A percentile compares a stretch with the other conserved stretches of the same genome.
These are phyloP conservation scores for Alternaria consortialis DNA, from an alignment of 2,329 filamentous ascomycete genomes.

Conservation along the genomic window DNA sequence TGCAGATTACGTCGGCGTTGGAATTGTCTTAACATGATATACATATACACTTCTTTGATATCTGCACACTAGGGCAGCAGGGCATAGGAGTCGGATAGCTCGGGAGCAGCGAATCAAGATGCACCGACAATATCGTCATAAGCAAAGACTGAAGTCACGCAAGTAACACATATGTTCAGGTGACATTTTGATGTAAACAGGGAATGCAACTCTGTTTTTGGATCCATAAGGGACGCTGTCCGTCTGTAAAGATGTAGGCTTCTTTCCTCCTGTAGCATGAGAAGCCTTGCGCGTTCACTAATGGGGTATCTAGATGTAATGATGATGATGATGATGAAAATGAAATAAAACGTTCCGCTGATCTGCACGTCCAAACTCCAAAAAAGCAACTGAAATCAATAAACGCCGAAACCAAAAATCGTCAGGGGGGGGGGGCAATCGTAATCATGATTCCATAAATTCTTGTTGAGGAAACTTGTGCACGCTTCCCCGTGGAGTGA, in stretches of 20 bases:
- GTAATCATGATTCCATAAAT: slow-evolving; percentile 3
- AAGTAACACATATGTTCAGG: neutral
- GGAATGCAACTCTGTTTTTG: slow-evolving; percentile 37
- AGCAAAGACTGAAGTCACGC: slow-evolving; percentile 8
- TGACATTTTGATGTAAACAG: slow-evolving; percentile 1
- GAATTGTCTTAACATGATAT: slow-evolving; percentile 15
- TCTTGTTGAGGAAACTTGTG: neutral
- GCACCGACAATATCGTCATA: neutral
- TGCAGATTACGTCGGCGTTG: slow-evolving; percentile 42
- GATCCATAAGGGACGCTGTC: slow-evolving; percentile 39
- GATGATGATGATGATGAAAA: slow-evolving; percentile 11
- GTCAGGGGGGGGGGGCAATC: neutral
- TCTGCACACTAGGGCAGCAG: slow-evolving; percentile 9
- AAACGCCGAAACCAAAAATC: slow-evolving; percentile 1
- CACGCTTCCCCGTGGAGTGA: neutral
- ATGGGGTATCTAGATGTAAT: slow-evolving; percentile 40
- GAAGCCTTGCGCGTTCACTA: slow-evolving; percentile 46
- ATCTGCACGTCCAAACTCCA: neutral
- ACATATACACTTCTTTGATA: slow-evolving; percentile 8
- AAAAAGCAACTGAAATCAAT: slow-evolving; percentile 7
- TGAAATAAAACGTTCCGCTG: neutral
- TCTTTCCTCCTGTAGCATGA: slow-evolving; percentile 35
- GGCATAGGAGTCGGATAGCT: slow-evolving; percentile 2
- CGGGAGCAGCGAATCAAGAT: neutral
- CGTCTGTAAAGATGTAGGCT: slow-evolving; percentile 36